A percentile compares a stretch with the other conserved stretches of the same genome.
phyloP scores from a whole-genome alignment of 768 basidiomycete species.

The Agrocybe praecox region DNA sequence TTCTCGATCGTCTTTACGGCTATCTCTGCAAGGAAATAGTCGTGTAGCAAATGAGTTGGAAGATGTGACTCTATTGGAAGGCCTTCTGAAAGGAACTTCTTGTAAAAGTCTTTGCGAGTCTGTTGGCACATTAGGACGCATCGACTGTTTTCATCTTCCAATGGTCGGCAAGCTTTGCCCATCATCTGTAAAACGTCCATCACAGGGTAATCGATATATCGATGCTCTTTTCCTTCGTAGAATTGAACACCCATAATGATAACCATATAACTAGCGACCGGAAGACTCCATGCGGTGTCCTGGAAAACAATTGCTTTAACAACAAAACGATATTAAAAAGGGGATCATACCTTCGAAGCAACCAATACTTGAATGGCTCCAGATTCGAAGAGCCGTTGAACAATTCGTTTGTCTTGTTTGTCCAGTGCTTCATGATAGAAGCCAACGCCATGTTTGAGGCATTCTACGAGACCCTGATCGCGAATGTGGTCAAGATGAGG shows the following conservation, averaged over 20 bases:
- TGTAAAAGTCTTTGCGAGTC: conserved; percentile 98
- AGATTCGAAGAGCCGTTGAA: conserved; percentile 89
- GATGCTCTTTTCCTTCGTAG: conserved; percentile 97
- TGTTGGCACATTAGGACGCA: conserved; percentile 98
- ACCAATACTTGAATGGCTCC: conserved; percentile 95
- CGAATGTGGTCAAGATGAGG: conserved; percentile 86
- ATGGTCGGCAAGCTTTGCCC: conserved; percentile 94
- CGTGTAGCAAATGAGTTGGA: conserved; percentile 87
- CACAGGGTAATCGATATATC: conserved; percentile 97
- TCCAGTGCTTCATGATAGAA: conserved; percentile 94
- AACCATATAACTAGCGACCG: conserved; percentile 95
- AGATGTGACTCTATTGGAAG: conserved; percentile 96
- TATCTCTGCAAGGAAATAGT: conserved; percentile 98
- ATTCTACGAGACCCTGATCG: conserved; percentile 77
- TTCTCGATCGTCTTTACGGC: conserved; percentile 99
- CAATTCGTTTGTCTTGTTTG: conserved; percentile 92
- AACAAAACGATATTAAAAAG: not conserved
- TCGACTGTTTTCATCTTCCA: conserved; percentile 85
- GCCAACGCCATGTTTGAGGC: conserved; percentile 87
- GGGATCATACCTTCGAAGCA: conserved; percentile 79
- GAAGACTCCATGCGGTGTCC: conserved; percentile 97
- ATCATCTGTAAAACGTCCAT: conserved; percentile 99
- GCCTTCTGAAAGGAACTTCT: conserved; percentile 97
- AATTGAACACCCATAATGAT: conserved; percentile 99
- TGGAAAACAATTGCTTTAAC: conserved; percentile 26